Percentiles rank a stretch among this genome's conserved stretches.
phyloP scores from a whole-genome alignment of 768 basidiomycete genomes.

The Kwoniella sp. region DNA sequence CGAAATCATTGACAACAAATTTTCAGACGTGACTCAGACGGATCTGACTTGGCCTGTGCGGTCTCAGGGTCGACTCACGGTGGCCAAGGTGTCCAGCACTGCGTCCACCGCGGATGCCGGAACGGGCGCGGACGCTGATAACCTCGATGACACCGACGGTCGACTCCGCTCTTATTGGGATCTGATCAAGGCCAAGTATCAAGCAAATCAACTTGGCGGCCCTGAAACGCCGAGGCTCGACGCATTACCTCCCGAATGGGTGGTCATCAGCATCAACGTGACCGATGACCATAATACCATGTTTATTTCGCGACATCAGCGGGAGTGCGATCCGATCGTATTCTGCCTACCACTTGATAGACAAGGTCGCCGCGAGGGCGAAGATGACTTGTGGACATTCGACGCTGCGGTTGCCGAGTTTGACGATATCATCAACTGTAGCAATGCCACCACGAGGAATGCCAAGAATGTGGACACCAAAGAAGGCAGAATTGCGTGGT shows the following conservation, averaged over 20 bases:
- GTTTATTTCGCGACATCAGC: slow-evolving; percentile 73
- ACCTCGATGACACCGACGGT: slow-evolving; percentile 14
- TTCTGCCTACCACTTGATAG: slow-evolving; percentile 78
- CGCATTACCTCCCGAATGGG: slow-evolving; percentile 72
- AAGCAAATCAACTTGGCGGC: background rate
- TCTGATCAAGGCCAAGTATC: slow-evolving; percentile 14
- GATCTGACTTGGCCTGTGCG: slow-evolving; percentile 70
- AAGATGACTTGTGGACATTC: slow-evolving; percentile 65
- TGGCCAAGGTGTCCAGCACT: slow-evolving; percentile 34
- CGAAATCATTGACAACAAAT: slow-evolving; percentile 72
- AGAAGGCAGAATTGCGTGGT: slow-evolving; percentile 72
- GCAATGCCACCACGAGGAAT: slow-evolving; percentile 68
- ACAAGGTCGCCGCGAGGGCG: slow-evolving; percentile 71
- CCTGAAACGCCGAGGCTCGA: background rate
- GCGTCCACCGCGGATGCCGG: slow-evolving; percentile 27
- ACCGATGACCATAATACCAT: slow-evolving; percentile 77
- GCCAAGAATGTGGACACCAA: slow-evolving; percentile 66
- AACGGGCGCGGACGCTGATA: background rate
- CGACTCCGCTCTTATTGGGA: slow-evolving; percentile 24
- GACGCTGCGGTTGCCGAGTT: slow-evolving; percentile 70
- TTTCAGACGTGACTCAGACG: slow-evolving; percentile 55
- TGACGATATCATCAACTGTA: slow-evolving; percentile 69
- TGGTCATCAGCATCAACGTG: slow-evolving; percentile 73
- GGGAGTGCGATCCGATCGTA: slow-evolving; percentile 62
- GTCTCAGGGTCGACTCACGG: slow-evolving; percentile 7